Evolutionary conservation across 2,329 filamentous ascomycete genomes (phyloP), one percentile per base, ranked within the genome.

Genomic region (Volutella citrinella): DNA sequence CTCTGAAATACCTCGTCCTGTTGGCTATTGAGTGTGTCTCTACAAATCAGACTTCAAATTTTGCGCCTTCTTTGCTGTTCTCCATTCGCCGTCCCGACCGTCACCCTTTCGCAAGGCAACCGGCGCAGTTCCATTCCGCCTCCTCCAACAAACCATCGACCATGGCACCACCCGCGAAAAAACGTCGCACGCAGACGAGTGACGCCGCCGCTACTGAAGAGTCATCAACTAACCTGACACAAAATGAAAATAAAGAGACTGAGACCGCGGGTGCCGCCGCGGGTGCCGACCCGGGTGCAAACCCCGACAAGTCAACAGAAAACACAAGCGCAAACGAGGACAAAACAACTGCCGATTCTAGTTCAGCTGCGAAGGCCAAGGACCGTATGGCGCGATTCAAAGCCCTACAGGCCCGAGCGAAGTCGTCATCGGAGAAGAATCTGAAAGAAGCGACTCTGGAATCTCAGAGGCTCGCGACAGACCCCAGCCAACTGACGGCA

Each of bases 381-480:
- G 84, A 90, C 35, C 80, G 88, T 36, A 69, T 81, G 62, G 86
- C 87, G 30, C 82, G 87, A 46, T 96, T 96, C 71, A 90, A 89
- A 59, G 84, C 87, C 5, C 79, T 96, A 12, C 82, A 94, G 64
- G 85, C 85, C 17, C 84, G 88, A 52, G 84, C 85, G 30, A 81
- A 89, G 70, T 70, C 74, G 38, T 85, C 82, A 0, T 76, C 81
- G 2, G 72, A 80, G 56, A 78, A 75, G 43, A 97, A 95, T 56
- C 68, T 94, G 45, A 84, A 88, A 58, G 90, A 90, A 60, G 88
- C 87, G 7, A 84, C 84, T 19, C 80, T 81, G 30, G 90, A 95
- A 66, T 84, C 87, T 12, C 84, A 90, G 55, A 82, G 88, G 25
- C 71, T 89, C 31, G 77, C 84, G 5, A 81, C 82, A 17, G 88